A percentile compares a stretch with the other conserved stretches of the same genome.
These are phyloP conservation scores for Candida maltosa DNA, from an alignment of 805 yeast species.

Conservation along the genomic window DNA sequence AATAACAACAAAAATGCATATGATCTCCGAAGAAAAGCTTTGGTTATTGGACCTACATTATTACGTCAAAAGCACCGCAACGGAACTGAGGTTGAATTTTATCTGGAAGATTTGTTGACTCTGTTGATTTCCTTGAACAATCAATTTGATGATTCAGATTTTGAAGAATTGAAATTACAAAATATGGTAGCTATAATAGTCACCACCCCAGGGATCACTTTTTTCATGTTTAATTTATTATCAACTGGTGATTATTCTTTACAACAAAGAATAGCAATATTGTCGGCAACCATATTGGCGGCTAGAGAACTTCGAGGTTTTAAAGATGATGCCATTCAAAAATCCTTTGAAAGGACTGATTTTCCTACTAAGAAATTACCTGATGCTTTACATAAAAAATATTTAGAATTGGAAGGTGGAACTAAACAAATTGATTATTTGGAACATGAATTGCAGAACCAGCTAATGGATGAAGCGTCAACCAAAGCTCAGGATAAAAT, in stretches of 20 bases:
- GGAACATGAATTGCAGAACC: slow-evolving; percentile 23
- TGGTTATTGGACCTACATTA: slow-evolving; percentile 53
- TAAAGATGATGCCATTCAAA: slow-evolving; percentile 45
- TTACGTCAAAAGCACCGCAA: slow-evolving; percentile 52
- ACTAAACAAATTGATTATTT: slow-evolving; percentile 5
- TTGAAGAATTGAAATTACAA: slow-evolving; percentile 64
- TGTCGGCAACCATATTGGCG: slow-evolving; percentile 66
- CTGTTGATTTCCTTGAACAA: slow-evolving; percentile 54
- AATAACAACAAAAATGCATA: slow-evolving; percentile 43
- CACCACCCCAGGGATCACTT: slow-evolving; percentile 42
- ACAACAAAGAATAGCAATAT: slow-evolving; percentile 67
- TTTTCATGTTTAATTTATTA: slow-evolving; percentile 45
- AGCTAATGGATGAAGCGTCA: slow-evolving; percentile 27
- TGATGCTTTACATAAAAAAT: slow-evolving; percentile 41
- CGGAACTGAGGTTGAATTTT: slow-evolving; percentile 50
- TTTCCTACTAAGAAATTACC: slow-evolving; percentile 48
- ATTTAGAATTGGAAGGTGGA: slow-evolving; percentile 15
- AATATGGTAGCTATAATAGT: slow-evolving; percentile 64
- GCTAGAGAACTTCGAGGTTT: slow-evolving; percentile 71
- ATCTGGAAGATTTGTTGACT: slow-evolving; percentile 52
- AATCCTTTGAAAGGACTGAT: slow-evolving; percentile 23
- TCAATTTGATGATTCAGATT: slow-evolving; percentile 51
- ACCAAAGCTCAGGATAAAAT: slow-evolving; percentile 29
- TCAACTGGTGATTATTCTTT: slow-evolving; percentile 75
- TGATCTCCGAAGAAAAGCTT: slow-evolving; percentile 48